phyloP scores from a whole-genome alignment of 495 filamentous ascomycete species.

The Penicillium lividum region DNA sequence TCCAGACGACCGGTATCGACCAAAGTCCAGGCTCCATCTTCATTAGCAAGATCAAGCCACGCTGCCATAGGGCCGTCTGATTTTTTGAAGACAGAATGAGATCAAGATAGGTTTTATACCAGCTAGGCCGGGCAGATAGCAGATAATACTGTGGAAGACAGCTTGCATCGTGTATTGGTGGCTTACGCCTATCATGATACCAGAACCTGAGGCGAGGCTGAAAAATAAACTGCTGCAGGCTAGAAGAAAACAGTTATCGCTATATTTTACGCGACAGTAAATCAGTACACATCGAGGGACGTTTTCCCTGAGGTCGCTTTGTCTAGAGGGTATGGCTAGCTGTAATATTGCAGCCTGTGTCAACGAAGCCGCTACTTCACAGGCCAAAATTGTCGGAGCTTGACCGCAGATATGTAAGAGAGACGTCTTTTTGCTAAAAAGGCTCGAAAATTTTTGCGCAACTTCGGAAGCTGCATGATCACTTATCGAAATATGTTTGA shows the following conservation, averaged over 20 bases:
- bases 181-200: neutral
- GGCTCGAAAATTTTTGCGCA: too few relatives aligned
- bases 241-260: neutral
- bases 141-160: neutral
- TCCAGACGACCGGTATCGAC: slow-evolving; percentile 4
- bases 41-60: slow-evolving; percentile 1
- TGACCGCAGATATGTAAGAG: too few relatives aligned
- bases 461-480: too few relatives aligned
- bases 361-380: too few relatives aligned
- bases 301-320: too few relatives aligned
- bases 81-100: neutral
- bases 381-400: too few relatives aligned
- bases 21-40: neutral
- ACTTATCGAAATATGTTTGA: too few relatives aligned
- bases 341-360: too few relatives aligned
- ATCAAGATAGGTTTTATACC: neutral
- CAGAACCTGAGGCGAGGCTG: neutral
- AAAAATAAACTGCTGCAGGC: neutral
- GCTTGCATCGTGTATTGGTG: neutral
- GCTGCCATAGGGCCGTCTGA: neutral
- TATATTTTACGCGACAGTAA: neutral
- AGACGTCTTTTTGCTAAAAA: too few relatives aligned
- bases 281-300: too few relatives aligned
- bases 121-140: neutral
- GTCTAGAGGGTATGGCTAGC: too few relatives aligned